phyloP scores from a whole-genome alignment of 1,284 basidiomycete species.

The Phylloboletellus chloephorus region DNA sequence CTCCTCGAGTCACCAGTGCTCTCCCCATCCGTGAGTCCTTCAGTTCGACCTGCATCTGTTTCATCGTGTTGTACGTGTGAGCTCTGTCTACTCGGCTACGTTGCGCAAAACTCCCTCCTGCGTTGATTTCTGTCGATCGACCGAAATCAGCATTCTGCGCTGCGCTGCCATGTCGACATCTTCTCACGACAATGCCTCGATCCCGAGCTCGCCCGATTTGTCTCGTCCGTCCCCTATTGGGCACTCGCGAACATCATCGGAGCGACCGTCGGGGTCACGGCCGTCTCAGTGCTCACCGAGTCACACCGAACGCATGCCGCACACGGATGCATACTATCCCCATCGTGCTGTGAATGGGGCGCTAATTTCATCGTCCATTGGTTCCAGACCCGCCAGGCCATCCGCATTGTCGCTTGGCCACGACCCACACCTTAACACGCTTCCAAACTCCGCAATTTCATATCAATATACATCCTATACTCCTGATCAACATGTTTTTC shows the following conservation, averaged over 20 bases:
- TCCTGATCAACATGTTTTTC: slow-evolving; percentile 35
- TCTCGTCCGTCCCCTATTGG: slow-evolving; percentile 28
- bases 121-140: slow-evolving; percentile 29
- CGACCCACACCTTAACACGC: slow-evolving; percentile 24
- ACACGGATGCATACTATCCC: slow-evolving; percentile 23
- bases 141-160: slow-evolving; percentile 22
- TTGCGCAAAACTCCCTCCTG: slow-evolving; percentile 15
- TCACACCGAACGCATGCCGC: slow-evolving; percentile 15
- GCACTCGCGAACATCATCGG: slow-evolving; percentile 30
- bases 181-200: slow-evolving; percentile 15
- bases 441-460: slow-evolving; percentile 38
- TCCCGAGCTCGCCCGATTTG: slow-evolving; percentile 30
- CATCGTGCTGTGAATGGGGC: slow-evolving; percentile 24
- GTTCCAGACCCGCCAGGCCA: slow-evolving; percentile 39
- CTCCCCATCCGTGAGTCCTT: slow-evolving; percentile 26
- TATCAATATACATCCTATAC: slow-evolving; percentile 28
- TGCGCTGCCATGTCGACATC: slow-evolving; percentile 14
- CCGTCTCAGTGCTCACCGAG: slow-evolving; percentile 21
- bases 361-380: slow-evolving; percentile 37
- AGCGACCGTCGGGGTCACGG: slow-evolving; percentile 20
- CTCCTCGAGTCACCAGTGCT: slow-evolving; percentile 25
- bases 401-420: slow-evolving; percentile 37
- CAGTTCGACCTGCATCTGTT: slow-evolving; percentile 25
- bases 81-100: slow-evolving; percentile 16
- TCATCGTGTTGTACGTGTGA: slow-evolving; percentile 32